Conservation (phyloP, 805 yeast genomes). For the Metschnikowia koreensis region DNA sequence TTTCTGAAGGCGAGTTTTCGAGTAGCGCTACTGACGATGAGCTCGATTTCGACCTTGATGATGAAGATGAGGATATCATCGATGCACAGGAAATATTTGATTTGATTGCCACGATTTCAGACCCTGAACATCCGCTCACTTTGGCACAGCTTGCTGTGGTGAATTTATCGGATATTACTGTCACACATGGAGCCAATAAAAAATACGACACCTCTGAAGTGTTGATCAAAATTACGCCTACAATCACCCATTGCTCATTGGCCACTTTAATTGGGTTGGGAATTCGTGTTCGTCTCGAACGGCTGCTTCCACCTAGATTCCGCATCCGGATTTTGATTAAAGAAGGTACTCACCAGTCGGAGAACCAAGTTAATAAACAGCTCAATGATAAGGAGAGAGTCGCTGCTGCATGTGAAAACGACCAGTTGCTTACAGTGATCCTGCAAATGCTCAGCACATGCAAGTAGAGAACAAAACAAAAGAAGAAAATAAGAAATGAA, state of each 20-base stretch:
- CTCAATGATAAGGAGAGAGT: slow-evolving; percentile 96
- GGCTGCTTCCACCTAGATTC: slow-evolving; percentile 83
- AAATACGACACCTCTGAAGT: slow-evolving; percentile 64
- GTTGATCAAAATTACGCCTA: slow-evolving; percentile 85
- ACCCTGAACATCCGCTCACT: slow-evolving; percentile 96
- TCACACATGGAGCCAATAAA: slow-evolving; percentile 51
- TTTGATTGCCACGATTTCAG: slow-evolving; percentile 34
- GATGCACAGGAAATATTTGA: slow-evolving; percentile 78
- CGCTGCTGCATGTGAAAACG: slow-evolving; percentile 98
- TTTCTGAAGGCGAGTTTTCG: slow-evolving; percentile 14
- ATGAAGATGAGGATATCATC: slow-evolving; percentile 56
- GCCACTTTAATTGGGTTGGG: slow-evolving; percentile 97
- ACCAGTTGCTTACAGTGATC: slow-evolving; percentile 84
- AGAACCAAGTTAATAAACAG: slow-evolving; percentile 93
- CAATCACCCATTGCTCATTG: slow-evolving; percentile 94
- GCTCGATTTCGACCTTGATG: slow-evolving; percentile 25
- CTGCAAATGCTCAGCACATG: slow-evolving; percentile 91
- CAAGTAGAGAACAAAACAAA: slow-evolving; percentile 21
- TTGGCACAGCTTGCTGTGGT: slow-evolving; percentile 94
- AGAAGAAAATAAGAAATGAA: no score
- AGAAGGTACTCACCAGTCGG: slow-evolving; percentile 94
- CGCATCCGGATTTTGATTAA: slow-evolving; percentile 77
- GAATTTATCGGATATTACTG: slow-evolving; percentile 74
- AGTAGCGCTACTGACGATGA: slow-evolving; percentile 8
- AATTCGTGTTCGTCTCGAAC: slow-evolving; percentile 83